A percentile compares a stretch with the other conserved stretches of the same genome.
Evolutionary conservation across 2,329 filamentous ascomycete genomes (phyloP).

Genomic region (Parafenestella ontariensis): DNA sequence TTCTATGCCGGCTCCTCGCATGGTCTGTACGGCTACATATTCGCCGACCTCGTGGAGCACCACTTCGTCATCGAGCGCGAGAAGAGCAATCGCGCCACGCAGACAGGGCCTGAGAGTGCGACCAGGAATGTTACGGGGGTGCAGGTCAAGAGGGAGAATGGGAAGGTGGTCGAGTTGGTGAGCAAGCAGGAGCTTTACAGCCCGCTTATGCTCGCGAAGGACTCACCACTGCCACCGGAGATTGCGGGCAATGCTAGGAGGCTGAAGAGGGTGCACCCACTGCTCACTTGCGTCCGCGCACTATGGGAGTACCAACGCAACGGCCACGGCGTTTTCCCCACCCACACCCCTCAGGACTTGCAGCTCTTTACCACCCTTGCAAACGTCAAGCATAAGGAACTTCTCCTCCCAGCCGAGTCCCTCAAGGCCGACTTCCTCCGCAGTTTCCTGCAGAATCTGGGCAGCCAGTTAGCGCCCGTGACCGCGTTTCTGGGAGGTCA

Average conservation of each 20-base stretch:
- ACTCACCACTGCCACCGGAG: slow-evolving; percentile 72
- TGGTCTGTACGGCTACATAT: slow-evolving; percentile 93
- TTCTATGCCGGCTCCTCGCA: slow-evolving; percentile 91
- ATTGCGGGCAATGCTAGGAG: slow-evolving; percentile 73
- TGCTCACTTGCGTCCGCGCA: slow-evolving; percentile 84
- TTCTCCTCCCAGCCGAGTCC: slow-evolving; percentile 54
- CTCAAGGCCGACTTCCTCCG: slow-evolving; percentile 70
- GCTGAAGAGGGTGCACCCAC: slow-evolving; percentile 76
- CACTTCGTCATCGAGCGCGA: slow-evolving; percentile 88
- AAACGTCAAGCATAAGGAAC: slow-evolving; percentile 77
- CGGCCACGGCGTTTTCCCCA: slow-evolving; percentile 52
- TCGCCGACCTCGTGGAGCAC: slow-evolving; percentile 89
- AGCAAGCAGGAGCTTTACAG: slow-evolving; percentile 92
- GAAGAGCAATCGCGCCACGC: slow-evolving; percentile 72
- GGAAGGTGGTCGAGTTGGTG: slow-evolving; percentile 80
- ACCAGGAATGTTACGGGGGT: slow-evolving; percentile 79
- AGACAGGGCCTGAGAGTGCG: slow-evolving; percentile 70
- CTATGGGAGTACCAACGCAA: slow-evolving; percentile 83
- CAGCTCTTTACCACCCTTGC: slow-evolving; percentile 78
- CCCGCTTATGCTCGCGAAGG: slow-evolving; percentile 84
- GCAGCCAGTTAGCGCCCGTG: slow-evolving; percentile 83
- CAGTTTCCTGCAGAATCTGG: slow-evolving; percentile 85
- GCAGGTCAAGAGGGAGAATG: slow-evolving; percentile 66
- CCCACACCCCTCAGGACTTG: slow-evolving; percentile 62
- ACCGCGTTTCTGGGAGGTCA: slow-evolving; percentile 88